A percentile compares a stretch with the other conserved stretches of the same genome.
These are phyloP conservation scores for Penicillium longicatenatum DNA, from an alignment of 495 filamentous ascomycete genomes.

Conservation along the genomic window DNA sequence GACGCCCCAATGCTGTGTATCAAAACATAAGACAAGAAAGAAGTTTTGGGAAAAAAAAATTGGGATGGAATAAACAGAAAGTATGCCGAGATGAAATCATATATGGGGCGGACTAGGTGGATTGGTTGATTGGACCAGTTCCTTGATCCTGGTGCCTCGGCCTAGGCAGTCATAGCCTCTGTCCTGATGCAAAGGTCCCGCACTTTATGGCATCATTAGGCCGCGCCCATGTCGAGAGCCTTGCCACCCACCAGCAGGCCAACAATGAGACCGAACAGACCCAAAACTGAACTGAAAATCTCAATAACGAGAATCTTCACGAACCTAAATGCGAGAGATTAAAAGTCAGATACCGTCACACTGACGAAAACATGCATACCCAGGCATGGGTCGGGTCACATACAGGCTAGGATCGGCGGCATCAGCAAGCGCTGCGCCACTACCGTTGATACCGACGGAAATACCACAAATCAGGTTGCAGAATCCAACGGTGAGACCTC, in stretches of 20 bases:
- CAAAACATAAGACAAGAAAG: slow-evolving; percentile 25
- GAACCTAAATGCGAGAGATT: slow-evolving; percentile 61
- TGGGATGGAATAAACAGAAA: slow-evolving; percentile 9
- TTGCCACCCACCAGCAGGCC: slow-evolving; percentile 84
- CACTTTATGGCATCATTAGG: slow-evolving; percentile 23
- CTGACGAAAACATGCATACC: slow-evolving; percentile 6
- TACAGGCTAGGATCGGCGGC: slow-evolving; percentile 90
- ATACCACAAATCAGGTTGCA: slow-evolving; percentile 97
- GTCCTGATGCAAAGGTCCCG: not conserved
- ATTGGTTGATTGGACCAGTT: not conserved
- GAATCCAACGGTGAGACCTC: slow-evolving; percentile 86
- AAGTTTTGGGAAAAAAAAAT: slow-evolving; percentile 12
- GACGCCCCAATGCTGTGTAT: slow-evolving; percentile 50
- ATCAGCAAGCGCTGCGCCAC: slow-evolving; percentile 93
- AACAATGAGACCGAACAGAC: slow-evolving; percentile 96
- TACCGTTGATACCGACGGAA: slow-evolving; percentile 96
- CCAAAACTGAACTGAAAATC: slow-evolving; percentile 98
- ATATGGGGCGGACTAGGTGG: slow-evolving; percentile 8
- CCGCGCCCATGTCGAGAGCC: slow-evolving; percentile 69
- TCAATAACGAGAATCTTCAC: slow-evolving; percentile 99
- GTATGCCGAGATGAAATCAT: slow-evolving; percentile 14
- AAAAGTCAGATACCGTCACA: slow-evolving; percentile 13
- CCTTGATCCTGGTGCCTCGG: not conserved
- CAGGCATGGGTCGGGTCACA: slow-evolving; percentile 35
- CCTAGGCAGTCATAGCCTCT: slow-evolving; percentile 8